Evolutionary conservation across 2,329 filamentous ascomycete species (phyloP), one percentile per base, ranked within the genome.

Genomic region (Phialocephala sp.): DNA sequence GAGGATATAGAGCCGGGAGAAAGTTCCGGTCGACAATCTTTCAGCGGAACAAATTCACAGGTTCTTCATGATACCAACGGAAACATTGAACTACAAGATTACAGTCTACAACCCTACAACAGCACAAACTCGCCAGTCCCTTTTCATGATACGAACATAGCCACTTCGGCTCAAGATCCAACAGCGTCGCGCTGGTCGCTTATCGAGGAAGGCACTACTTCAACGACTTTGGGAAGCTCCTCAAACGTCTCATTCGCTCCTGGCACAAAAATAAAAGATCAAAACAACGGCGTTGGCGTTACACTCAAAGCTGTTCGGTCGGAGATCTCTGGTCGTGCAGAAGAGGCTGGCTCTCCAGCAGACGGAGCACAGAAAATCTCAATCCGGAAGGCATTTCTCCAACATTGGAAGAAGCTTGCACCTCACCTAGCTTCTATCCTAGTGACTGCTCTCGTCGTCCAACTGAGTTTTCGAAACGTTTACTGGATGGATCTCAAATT

Each of bases 401-500:
- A 50, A 6, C 52, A 54, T 18, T 60, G 43, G 59, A 36, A 20
- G 20, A 60, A 60, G 22, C 15, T 60, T 47, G 27, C 37, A 11
- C 59, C 45, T 1, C 59, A 60, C 35, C 11, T 60, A 8, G 8
- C 52, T 27, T 24, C 59, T 8, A 20, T 52, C 15, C 14, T 35
- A 8, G 59, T 60, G 14, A 60, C 43, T 15, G 27, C 43, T 32
- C 24, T 12, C 27, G 32, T 60, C 3, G 32, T 43, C n/a, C 59
- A 60, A 36, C 59, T 60, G 9, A 60, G 59, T 20, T 60, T 60
- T 20, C 24, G 59, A 15, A 60, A 60, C 52, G 45, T 60, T 6
- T 60, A 60, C 20, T 60, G 41, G 59, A 60, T 60, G 59, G 59
- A 60, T 24, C 45, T 60, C 20, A n/a, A 35, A 54, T n/a, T 43